Evolutionary conservation across 2,329 filamentous ascomycete genomes (phyloP).

Genomic region (Zymoseptoria pseudotritici): DNA sequence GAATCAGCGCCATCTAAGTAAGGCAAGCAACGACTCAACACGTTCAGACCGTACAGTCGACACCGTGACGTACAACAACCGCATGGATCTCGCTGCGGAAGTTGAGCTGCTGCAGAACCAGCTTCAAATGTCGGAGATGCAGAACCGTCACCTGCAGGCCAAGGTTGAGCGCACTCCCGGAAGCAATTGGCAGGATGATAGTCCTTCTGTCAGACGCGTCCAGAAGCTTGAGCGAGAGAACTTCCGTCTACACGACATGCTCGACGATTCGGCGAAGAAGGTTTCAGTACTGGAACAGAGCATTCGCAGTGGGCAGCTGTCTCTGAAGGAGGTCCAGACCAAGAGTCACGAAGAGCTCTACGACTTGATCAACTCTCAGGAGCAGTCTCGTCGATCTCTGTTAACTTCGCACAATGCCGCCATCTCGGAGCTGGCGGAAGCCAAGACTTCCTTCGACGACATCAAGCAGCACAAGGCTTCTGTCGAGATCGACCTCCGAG

Average conservation of each 20-base stretch:
- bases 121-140: slow-evolving; percentile 88
- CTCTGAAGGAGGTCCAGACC: slow-evolving; percentile 82
- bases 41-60: slow-evolving; percentile 81
- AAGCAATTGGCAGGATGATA: slow-evolving; percentile 60
- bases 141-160: slow-evolving; percentile 84
- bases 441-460: slow-evolving; percentile 80
- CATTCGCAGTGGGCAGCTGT: slow-evolving; percentile 78
- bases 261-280: slow-evolving; percentile 90
- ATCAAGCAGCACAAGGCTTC: slow-evolving; percentile 72
- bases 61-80: slow-evolving; percentile 73
- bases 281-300: slow-evolving; percentile 82
- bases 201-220: slow-evolving; percentile 69
- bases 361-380: slow-evolving; percentile 85
- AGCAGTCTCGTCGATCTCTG: slow-evolving; percentile 75
- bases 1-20: slow-evolving; percentile 57
- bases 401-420: slow-evolving; percentile 80
- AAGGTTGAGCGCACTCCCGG: slow-evolving; percentile 68
- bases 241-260: slow-evolving; percentile 81
- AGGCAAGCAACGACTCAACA: slow-evolving; percentile 65
- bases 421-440: slow-evolving; percentile 74
- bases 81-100: slow-evolving; percentile 84
- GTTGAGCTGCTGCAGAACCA: slow-evolving; percentile 90
- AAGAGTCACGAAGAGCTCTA: slow-evolving; percentile 92
- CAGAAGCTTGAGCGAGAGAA: slow-evolving; percentile 92
- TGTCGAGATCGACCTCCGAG: slow-evolving; percentile 79